Evolutionary conservation across 2,329 filamentous ascomycete genomes (phyloP), one percentile per base, ranked within the genome.

Genomic region (Westerdykella sp.): DNA sequence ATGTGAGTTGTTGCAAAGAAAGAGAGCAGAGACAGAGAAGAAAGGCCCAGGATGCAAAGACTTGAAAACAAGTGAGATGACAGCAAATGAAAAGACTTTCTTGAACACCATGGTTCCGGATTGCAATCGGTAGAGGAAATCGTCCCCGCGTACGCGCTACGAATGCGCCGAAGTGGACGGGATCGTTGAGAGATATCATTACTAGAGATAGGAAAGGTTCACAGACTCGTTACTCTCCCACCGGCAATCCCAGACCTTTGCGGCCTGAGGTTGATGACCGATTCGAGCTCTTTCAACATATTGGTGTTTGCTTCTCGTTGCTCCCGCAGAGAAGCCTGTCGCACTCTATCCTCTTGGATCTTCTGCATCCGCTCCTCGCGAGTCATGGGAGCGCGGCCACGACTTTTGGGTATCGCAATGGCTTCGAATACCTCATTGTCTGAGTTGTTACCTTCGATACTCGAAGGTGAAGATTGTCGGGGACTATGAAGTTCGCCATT

Each of bases 231-330:
- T 28, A 63, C 53, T 45, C 62, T 55, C 15, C 47, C 55, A 6
- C 56, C 53, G 3, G 61, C 55, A 6, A 49, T 50, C 10, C 49
- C 52, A 6, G 43, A 38, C 12, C 62, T 44, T 34, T 58, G 55
- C 21, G 63, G 62, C 28, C 65, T 42, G 15, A 67, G 45, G 41
- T 60, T 64, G 34, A 97, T 94, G 47, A 98, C 81, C 49, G 87
- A 91, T 71, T 96, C 88, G 45, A 98, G 75, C 69, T 98, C 93
- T 50, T 85, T 83, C 50, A 98, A 77, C 87, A 98, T 95, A 55
- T 85, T 87, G 35, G 83, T 86, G 50, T 82, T 94, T 10, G 87
- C 85, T 49, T 96, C 88, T 36, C 81, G 73, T 59, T 85, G 84
- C 55, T 90, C 86, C 43, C 82, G 80, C 34, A 82, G 73, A 34